phyloP scores from a whole-genome alignment of 768 basidiomycete species.

The Lyophyllum semitale region DNA sequence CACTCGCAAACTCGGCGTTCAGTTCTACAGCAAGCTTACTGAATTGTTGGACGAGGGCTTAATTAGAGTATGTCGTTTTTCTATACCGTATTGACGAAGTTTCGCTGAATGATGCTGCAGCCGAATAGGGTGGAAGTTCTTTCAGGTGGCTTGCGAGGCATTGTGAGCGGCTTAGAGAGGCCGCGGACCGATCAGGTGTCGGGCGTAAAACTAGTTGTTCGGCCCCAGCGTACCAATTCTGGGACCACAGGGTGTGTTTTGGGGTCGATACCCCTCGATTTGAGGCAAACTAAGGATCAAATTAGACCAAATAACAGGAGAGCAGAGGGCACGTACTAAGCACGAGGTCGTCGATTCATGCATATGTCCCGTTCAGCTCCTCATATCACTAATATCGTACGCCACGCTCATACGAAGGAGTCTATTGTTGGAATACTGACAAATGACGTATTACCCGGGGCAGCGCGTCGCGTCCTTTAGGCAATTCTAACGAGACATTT shows the following conservation, averaged over 20 bases:
- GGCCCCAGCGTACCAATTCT: conserved; percentile 64
- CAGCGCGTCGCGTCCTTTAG: too few relatives aligned
- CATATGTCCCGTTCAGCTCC: too few relatives aligned
- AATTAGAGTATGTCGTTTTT: conserved; percentile 19
- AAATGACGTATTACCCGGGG: too few relatives aligned
- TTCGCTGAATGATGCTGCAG: conserved; percentile 17
- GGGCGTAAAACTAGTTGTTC: conserved; percentile 43
- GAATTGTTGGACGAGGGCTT: conserved; percentile 19
- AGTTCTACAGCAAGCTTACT: conserved; percentile 12
- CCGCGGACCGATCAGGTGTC: conserved; percentile 38
- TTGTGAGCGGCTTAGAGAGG: conserved; percentile 35
- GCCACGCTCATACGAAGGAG: too few relatives aligned
- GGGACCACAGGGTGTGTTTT: conserved; percentile 73
- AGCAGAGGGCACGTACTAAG: conserved; percentile 57
- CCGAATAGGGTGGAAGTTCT: conserved; percentile 42
- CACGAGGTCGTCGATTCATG: conserved; percentile 85
- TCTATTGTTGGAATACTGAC: too few relatives aligned
- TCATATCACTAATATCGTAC: too few relatives aligned
- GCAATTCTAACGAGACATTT: too few relatives aligned
- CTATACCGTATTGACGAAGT: neutral
- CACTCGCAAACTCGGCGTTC: conserved; percentile 5
- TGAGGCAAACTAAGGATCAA: conserved; percentile 67
- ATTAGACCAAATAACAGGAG: conserved; percentile 4
- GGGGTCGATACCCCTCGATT: conserved; percentile 78
- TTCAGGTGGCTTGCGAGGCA: conserved; percentile 38